Evolutionary conservation across 345 rosid species (phyloP), one percentile per base, ranked within the genome.

Genomic region (Lagerstroemia speciosa): DNA sequence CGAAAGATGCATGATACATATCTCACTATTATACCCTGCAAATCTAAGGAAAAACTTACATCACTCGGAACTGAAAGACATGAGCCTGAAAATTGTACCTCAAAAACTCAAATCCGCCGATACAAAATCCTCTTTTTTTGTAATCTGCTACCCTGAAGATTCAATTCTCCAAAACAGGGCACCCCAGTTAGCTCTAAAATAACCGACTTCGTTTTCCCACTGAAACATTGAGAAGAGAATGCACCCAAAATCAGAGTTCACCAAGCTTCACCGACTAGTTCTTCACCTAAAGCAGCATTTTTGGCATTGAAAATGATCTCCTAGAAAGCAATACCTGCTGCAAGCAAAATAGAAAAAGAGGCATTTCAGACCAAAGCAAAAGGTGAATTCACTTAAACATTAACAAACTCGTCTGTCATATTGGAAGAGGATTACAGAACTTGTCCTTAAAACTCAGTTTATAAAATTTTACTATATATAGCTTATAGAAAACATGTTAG

Each of bases 161-260:
- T 16, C 24, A n/a, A 27, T 74, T 76, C 71, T 80, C 83, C 74
- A 71, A 81, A 81, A 79, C 78, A 77, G 76, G 77, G 76, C 86
- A 81, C 75, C 77, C 80, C 84, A 60, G 92, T 80, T 80, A 80
- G 85, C 87, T 77, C 87, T 83, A 80, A 78, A 45, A 41, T 75
- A 69, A 85, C 83, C 83, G 72, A 80, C 82, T 69, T 60, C 64
- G 26, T 60, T 14, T 41, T 41, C 9, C 46, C 46, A 41, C 34
- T 22, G 36, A 66, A 60, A 60, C 64, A 60, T 27, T 4, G 64
- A 27, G 27, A 60, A 60, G 64, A 29, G 24, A 16, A 60, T 24
- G 14, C 57, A 40, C 61, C 37, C n/a, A 71, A 62, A 73, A 41
- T 41, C 46, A 41, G 0, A 41, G 16, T 41, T 41, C 46, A 41